A percentile compares a stretch with the other conserved stretches of the same genome.
Conservation (phyloP, 768 basidiomycete species). For the Leccinum arenicola region DNA sequence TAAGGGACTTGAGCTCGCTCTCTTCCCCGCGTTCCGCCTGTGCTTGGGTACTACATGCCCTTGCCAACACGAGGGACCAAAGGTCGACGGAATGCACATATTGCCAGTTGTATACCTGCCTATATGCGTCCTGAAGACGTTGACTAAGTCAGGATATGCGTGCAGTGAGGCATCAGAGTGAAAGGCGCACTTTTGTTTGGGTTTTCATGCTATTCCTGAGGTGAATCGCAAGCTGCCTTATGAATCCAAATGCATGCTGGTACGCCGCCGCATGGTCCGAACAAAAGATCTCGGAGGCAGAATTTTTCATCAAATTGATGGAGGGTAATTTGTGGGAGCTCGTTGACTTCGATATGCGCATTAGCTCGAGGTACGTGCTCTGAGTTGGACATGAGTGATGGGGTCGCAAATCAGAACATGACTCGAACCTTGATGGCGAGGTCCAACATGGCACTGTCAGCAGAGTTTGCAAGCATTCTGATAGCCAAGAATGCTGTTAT, state of each 20-base stretch:
- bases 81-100: constrained; percentile 95
- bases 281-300: constrained; percentile 89
- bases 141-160: constrained; percentile 7
- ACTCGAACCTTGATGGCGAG: constrained; percentile 73
- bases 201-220: constrained; percentile 89
- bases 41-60: constrained; percentile 66
- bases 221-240: constrained; percentile 91
- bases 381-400: constrained; percentile 28
- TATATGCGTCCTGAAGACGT: constrained; percentile 72
- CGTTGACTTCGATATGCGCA: constrained; percentile 84
- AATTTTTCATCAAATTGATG: constrained; percentile 97
- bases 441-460: constrained; percentile 80
- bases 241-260: constrained; percentile 94
- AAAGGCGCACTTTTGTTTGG: constrained; percentile 64
- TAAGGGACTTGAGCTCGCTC: constrained; percentile 81
- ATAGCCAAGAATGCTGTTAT: constrained; percentile 87
- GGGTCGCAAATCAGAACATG: neutral
- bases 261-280: constrained; percentile 73
- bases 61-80: constrained; percentile 86
- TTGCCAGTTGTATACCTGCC: constrained; percentile 99
- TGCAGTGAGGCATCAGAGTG: neutral
- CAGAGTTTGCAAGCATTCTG: constrained; percentile 70
- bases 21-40: constrained; percentile 53
- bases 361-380: constrained; percentile 86
- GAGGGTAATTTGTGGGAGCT: constrained; percentile 82